Conservation (phyloP, 441 rosid genomes). For the Omphalea diandra region DNA sequence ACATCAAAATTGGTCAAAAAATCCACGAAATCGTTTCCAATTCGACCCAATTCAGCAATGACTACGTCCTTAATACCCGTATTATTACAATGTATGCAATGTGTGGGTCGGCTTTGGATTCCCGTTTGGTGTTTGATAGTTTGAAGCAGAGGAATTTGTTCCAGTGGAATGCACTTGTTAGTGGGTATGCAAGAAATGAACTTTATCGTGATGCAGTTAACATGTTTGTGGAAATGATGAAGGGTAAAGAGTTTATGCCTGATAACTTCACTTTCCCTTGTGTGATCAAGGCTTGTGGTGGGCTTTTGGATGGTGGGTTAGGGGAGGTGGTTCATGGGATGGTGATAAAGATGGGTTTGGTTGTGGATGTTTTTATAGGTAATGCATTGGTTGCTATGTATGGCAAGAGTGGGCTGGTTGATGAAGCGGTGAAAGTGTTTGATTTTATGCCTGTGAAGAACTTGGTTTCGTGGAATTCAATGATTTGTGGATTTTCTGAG, state of each 20-base stretch:
- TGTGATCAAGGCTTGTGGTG: slow-evolving; percentile 64
- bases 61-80: slow-evolving; percentile 51
- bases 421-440: slow-evolving; percentile 41
- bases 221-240: slow-evolving; percentile 47
- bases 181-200: slow-evolving; percentile 57
- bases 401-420: slow-evolving; percentile 44
- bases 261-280: slow-evolving; percentile 72
- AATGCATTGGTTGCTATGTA: slow-evolving; percentile 46
- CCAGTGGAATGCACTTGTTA: slow-evolving; percentile 69
- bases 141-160: slow-evolving; percentile 50
- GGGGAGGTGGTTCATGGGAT: slow-evolving; percentile 58
- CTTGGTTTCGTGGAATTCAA: slow-evolving; percentile 69
- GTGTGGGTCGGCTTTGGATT: slow-evolving; percentile 49
- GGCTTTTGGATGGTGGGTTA: slow-evolving; percentile 36
- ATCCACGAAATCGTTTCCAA: slow-evolving; percentile 44
- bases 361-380: slow-evolving; percentile 47
- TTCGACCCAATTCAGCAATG: slow-evolving; percentile 39
- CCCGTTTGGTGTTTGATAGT: slow-evolving; percentile 47
- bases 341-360: slow-evolving; percentile 49
- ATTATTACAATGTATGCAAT: slow-evolving; percentile 56
- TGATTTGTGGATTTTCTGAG: slow-evolving; percentile 43
- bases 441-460: slow-evolving; percentile 51
- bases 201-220: slow-evolving; percentile 41
- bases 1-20: slow-evolving; percentile 46
- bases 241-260: slow-evolving; percentile 37